phyloP scores from a whole-genome alignment of 306 rosid species.

The Acacia acuminata region DNA sequence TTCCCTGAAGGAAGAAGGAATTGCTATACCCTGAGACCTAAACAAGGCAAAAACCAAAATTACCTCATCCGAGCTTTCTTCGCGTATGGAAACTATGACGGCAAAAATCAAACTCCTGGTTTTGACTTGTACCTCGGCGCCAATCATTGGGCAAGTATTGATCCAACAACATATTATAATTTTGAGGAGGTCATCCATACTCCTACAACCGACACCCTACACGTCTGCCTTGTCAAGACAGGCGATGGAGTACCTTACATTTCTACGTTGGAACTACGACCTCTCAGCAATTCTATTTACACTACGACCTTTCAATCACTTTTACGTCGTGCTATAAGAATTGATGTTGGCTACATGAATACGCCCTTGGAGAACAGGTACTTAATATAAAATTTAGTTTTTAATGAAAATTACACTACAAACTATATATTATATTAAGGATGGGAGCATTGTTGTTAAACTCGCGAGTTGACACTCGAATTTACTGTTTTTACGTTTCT shows the following conservation, averaged over 20 bases:
- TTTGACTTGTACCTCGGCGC: constrained; percentile 49
- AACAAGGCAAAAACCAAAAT: constrained; percentile 18
- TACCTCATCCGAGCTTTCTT: constrained; percentile 49
- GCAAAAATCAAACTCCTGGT: constrained; percentile 14
- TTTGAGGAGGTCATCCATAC: constrained; percentile 22
- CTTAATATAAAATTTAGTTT: too few relatives aligned
- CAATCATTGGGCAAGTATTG: constrained; percentile 34
- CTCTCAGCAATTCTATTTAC: constrained; percentile 17
- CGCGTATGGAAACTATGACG: constrained; percentile 43
- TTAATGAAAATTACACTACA: too few relatives aligned
- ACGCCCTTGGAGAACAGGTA: fast-evolving
- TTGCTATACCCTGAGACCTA: constrained; percentile 46
- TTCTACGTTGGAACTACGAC: constrained; percentile 43
- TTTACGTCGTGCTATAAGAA: not conserved
- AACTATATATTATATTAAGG: too few relatives aligned
- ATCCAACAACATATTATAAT: fast-evolving
- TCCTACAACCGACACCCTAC: constrained; percentile 27
- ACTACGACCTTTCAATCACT: not conserved
- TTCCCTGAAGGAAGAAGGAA: constrained; percentile 40
- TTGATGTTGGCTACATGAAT: constrained; percentile 14
- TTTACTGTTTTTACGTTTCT: too few relatives aligned
- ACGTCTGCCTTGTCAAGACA: constrained; percentile 42
- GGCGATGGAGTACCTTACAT: not conserved
- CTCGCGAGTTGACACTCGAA: too few relatives aligned
- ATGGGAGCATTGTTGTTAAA: too few relatives aligned